Evolutionary conservation across 176 grass and related monocot species (phyloP).

Genomic region (Tuctoria greenei): DNA sequence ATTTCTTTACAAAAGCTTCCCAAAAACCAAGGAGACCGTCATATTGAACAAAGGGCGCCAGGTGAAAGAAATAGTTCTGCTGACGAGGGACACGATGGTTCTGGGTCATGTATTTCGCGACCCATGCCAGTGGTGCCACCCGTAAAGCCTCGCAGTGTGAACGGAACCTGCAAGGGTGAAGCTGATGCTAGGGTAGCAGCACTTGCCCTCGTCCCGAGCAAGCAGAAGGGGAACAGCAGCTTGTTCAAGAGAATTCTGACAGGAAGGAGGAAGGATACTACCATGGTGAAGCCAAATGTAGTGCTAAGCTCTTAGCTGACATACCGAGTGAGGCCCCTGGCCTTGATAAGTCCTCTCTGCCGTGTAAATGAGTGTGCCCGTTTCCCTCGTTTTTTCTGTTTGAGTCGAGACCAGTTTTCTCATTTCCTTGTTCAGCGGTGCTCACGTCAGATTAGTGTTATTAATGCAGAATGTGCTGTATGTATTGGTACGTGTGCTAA

Average conservation of each 20-base stretch:
- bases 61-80: conserved; percentile 15
- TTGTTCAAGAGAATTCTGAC: conserved; percentile 69
- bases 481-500: conserved; percentile 11
- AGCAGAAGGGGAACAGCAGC: conserved; percentile 52
- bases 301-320: conserved; percentile 42
- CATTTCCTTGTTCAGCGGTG: not conserved
- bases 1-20: conserved; percentile 32
- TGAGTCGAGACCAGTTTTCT: conserved; percentile 25
- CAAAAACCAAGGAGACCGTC: conserved; percentile 56
- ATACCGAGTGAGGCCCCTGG: not conserved
- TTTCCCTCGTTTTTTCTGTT: not conserved
- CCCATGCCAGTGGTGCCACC: conserved; percentile 9
- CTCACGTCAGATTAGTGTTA: conserved; percentile 17
- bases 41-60: conserved; percentile 23
- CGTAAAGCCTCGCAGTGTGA: not conserved
- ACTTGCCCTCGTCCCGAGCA: conserved; percentile 45
- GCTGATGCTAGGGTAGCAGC: conserved; percentile 30
- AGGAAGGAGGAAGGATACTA: conserved; percentile 57
- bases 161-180: conserved; percentile 34
- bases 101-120: conserved; percentile 22
- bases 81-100: not conserved
- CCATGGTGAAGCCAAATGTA: conserved; percentile 41
- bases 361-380: not conserved
- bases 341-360: not conserved
- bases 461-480: not conserved